These are phyloP conservation scores for Hygrophorus russula DNA, from an alignment of 768 basidiomycete genomes.

Conservation along the genomic window DNA sequence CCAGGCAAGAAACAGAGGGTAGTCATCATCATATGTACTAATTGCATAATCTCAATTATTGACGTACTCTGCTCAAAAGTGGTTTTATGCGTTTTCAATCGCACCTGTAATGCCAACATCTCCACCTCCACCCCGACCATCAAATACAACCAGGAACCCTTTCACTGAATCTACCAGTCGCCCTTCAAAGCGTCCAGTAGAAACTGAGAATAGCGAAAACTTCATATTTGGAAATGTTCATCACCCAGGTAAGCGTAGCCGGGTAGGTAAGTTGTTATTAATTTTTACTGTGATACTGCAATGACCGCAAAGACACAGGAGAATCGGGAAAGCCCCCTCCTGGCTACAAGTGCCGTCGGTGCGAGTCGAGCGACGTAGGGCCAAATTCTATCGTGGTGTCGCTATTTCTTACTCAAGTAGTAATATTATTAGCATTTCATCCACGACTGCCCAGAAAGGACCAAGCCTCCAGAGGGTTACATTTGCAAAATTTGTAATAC, in stretches of 20 bases:
- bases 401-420: background rate
- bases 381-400: background rate
- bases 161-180: slow-evolving; percentile 34
- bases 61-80: slow-evolving; percentile 34
- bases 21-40: slow-evolving; percentile 18
- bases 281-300: slow-evolving; percentile 2
- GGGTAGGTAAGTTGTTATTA: slow-evolving; percentile 31
- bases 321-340: slow-evolving; percentile 49
- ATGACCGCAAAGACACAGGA: slow-evolving; percentile 13
- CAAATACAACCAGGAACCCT: slow-evolving; percentile 64
- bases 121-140: slow-evolving; percentile 31
- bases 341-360: slow-evolving; percentile 70
- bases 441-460: slow-evolving; percentile 62
- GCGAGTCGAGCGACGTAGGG: slow-evolving; percentile 62
- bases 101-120: slow-evolving; percentile 34
- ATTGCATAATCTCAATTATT: slow-evolving; percentile 1
- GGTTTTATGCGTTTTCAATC: slow-evolving; percentile 96
- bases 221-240: slow-evolving; percentile 59
- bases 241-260: slow-evolving; percentile 45
- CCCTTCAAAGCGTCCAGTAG: slow-evolving; percentile 42
- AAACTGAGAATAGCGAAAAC: slow-evolving; percentile 42
- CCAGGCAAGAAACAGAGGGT: slow-evolving; percentile 80
- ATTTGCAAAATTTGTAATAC: slow-evolving; percentile 77
- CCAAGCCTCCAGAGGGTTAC: slow-evolving; percentile 74
- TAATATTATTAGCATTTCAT: slow-evolving; percentile 56